phyloP scores from a whole-genome alignment of 306 rosid species.

The Sicyos baderoa region DNA sequence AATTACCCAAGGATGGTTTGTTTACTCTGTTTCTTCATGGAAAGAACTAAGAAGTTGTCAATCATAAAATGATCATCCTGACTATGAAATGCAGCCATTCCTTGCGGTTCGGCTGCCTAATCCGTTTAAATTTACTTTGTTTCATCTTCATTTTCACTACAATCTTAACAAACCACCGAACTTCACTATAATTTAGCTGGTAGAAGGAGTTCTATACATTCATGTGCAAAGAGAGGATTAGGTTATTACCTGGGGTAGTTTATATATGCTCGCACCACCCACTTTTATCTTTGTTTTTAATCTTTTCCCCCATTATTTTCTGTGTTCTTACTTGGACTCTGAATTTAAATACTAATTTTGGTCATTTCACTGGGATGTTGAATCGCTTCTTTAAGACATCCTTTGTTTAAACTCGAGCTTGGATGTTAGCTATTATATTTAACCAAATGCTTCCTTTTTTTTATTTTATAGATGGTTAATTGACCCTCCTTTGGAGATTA shows the following conservation, averaged over 20 bases:
- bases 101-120: neutral
- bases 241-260: neutral
- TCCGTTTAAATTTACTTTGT: neutral
- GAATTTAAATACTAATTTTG: neutral
- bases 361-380: neutral
- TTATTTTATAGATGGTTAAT: constrained; percentile 64
- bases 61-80: neutral
- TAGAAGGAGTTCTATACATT: neutral
- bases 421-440: neutral
- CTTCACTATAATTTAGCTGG: neutral
- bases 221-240: no score
- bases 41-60: neutral
- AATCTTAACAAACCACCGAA: no score
- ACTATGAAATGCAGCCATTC: neutral
- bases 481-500: constrained; percentile 88
- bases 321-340: neutral
- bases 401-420: neutral
- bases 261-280: neutral
- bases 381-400: neutral
- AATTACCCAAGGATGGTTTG: neutral
- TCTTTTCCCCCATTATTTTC: neutral
- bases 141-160: neutral
- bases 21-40: neutral
- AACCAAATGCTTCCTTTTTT: neutral
- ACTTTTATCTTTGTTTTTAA: neutral